Percentiles rank a stretch among this genome's conserved stretches.
These are phyloP conservation scores for Adenanthera pavonina DNA, from an alignment of 306 rosid genomes.

Conservation along the genomic window DNA sequence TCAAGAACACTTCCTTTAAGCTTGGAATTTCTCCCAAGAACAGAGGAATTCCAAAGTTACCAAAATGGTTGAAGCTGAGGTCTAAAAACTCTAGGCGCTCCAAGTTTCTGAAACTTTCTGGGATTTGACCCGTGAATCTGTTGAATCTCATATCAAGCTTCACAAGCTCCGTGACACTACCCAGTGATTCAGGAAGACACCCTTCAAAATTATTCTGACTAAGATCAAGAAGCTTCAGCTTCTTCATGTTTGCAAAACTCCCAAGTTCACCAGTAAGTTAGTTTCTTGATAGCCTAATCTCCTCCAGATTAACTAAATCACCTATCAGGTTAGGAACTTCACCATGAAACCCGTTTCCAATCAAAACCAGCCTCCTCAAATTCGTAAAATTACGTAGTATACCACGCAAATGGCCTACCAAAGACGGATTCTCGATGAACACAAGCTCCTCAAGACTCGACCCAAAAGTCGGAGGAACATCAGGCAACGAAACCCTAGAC, in stretches of 20 bases:
- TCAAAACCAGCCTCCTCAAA: conserved; percentile 57
- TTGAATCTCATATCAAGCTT: conserved; percentile 76
- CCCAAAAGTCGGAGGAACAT: conserved; percentile 18
- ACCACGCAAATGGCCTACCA: conserved; percentile 38
- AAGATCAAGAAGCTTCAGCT: conserved; percentile 68
- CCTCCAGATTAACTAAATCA: conserved; percentile 51
- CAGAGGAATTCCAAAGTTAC: conserved; percentile 66
- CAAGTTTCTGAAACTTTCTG: conserved; percentile 50
- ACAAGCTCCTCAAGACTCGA: conserved; percentile 65
- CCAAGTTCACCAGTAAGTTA: conserved; percentile 50
- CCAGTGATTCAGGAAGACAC: conserved; percentile 48
- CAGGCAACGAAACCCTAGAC: conserved; percentile 41
- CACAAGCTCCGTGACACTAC: conserved; percentile 53
- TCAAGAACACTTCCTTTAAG: conserved; percentile 67
- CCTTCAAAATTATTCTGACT: conserved; percentile 56
- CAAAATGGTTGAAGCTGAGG: conserved; percentile 67
- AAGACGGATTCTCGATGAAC: conserved; percentile 67
- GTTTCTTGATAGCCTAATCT: conserved; percentile 67
- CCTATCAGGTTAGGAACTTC: conserved; percentile 40
- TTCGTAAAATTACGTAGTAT: conserved; percentile 52
- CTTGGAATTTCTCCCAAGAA: conserved; percentile 53
- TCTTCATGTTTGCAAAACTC: conserved; percentile 45
- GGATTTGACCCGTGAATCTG: conserved; percentile 56
- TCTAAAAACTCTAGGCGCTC: conserved; percentile 62
- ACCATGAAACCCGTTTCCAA: conserved; percentile 66